phyloP scores from a whole-genome alignment of 2,329 filamentous ascomycete species.

The Aureobasidium sp. region DNA sequence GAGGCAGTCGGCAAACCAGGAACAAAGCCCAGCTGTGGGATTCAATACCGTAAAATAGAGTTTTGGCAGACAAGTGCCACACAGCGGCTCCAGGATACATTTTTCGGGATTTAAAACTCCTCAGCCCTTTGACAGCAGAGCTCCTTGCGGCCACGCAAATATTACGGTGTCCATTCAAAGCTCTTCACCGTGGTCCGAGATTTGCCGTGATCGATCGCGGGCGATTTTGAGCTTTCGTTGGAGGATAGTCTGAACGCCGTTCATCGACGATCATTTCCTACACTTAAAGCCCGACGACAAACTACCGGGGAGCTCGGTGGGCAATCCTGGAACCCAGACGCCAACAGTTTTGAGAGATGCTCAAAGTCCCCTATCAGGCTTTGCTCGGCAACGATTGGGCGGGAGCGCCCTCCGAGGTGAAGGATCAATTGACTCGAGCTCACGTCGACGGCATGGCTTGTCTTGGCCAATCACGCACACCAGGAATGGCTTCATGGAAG shows the following conservation, averaged over 20 bases:
- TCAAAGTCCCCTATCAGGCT: background rate
- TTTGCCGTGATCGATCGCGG: background rate
- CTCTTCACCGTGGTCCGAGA: background rate
- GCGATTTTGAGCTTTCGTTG: background rate
- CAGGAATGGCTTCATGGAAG: background rate
- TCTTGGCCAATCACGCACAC: background rate
- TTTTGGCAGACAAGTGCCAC: background rate
- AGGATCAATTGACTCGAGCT: background rate
- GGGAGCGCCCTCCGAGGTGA: background rate
- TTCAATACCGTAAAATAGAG: background rate
- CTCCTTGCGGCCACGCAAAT: background rate
- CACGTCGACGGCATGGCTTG: background rate
- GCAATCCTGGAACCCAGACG: background rate
- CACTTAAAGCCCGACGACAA: background rate
- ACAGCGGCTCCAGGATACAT: background rate
- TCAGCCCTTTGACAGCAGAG: background rate
- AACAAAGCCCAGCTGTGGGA: background rate
- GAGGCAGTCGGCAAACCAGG: background rate
- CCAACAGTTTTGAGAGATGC: background rate
- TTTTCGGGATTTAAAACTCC: background rate
- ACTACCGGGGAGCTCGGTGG: background rate
- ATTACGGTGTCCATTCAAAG: background rate
- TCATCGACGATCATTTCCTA: background rate
- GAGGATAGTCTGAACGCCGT: background rate
- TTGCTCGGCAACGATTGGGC: background rate